phyloP scores from a whole-genome alignment of 805 yeast genomes.

The Ogataea angusta region DNA sequence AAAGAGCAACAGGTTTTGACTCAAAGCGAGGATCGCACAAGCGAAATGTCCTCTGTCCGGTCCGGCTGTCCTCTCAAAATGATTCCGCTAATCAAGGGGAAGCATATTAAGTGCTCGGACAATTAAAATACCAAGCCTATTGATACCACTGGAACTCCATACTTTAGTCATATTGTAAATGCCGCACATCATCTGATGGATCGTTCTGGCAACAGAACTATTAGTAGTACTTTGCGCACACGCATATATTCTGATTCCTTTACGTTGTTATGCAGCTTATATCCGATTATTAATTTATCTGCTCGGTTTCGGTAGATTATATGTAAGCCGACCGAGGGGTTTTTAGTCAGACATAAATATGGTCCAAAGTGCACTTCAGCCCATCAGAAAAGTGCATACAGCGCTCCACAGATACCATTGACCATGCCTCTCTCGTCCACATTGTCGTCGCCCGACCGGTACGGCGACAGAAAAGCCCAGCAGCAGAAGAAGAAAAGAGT shows the following conservation, averaged over 20 bases:
- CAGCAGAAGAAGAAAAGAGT: slow-evolving; percentile 46
- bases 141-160: background rate
- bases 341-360: slow-evolving; percentile 3
- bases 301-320: slow-evolving; percentile 7
- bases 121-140: background rate
- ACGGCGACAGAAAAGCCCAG: slow-evolving; percentile 9
- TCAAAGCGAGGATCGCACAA: background rate
- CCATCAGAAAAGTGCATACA: background rate
- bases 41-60: background rate
- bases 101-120: background rate
- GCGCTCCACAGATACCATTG: too few relatives aligned
- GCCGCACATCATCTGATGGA: background rate
- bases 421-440: slow-evolving; percentile 2
- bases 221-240: background rate
- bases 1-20: background rate
- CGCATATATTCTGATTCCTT: background rate
- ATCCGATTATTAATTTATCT: slow-evolving; percentile 3
- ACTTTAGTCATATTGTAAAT: background rate
- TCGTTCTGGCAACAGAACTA: background rate
- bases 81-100: background rate
- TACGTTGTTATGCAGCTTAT: background rate
- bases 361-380: background rate
- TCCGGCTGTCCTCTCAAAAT: background rate
- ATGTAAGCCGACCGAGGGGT: slow-evolving; percentile 4
- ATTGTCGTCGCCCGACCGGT: slow-evolving; percentile 12